Evolutionary conservation across 148 eudicot species (phyloP).

Genomic region (Vaccinium macrocarpon): DNA sequence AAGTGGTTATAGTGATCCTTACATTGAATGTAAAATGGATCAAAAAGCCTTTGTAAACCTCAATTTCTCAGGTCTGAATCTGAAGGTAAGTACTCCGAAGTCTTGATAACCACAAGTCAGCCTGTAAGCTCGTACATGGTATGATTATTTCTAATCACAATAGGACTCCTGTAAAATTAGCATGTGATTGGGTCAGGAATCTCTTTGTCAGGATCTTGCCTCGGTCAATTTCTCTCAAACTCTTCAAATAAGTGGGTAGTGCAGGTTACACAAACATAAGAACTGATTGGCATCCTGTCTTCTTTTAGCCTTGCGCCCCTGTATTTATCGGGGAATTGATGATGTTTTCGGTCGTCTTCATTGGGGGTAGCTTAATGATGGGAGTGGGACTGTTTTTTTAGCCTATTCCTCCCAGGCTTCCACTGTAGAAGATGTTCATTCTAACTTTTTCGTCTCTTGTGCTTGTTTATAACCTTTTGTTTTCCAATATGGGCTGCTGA

Average conservation of each 20-base stretch:
- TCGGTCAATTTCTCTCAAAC: not conserved
- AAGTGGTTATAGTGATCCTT: not conserved
- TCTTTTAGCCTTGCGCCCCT: too few species aligned
- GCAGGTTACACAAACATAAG: not conserved
- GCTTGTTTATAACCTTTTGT: not conserved
- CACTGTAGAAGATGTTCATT: not conserved
- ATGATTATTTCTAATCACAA: not conserved
- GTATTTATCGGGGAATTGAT: not conserved
- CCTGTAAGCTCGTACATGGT: not conserved
- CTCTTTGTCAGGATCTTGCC: not conserved
- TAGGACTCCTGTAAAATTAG: not conserved
- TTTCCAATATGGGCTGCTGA: not conserved
- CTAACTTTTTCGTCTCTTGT: not conserved
- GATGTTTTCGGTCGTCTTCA: not conserved
- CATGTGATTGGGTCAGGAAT: not conserved
- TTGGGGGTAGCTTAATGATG: not conserved
- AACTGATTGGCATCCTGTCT: not conserved
- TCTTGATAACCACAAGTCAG: not conserved
- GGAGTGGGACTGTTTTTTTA: not conserved
- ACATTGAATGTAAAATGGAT: not conserved
- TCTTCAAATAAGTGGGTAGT: conserved; percentile 1
- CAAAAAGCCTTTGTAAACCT: not conserved
- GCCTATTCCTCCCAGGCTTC: too few species aligned
- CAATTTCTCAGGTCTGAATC: not conserved
- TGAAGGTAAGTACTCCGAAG: conserved; percentile 1